phyloP scores from a whole-genome alignment of 2,329 filamentous ascomycete species.

The Phialophora macrospora region DNA sequence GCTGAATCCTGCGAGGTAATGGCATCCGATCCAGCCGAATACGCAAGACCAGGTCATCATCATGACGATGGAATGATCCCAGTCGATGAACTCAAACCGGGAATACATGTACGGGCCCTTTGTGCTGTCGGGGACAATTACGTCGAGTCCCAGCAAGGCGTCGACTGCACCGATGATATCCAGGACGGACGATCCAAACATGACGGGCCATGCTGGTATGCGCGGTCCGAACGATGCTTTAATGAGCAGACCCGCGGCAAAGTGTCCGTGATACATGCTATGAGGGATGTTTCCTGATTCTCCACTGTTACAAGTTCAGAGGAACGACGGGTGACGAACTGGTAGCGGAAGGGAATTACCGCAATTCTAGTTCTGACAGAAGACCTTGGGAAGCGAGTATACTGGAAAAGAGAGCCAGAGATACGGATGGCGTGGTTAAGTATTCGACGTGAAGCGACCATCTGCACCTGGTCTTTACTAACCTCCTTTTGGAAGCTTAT shows the following conservation, averaged over 20 bases:
- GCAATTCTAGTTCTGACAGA: too few species aligned
- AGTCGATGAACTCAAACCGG: slow-evolving; percentile 8
- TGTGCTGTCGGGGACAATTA: slow-evolving; percentile 4
- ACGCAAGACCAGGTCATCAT: slow-evolving; percentile 6
- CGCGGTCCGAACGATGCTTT: background rate
- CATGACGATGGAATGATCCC: slow-evolving; percentile 8
- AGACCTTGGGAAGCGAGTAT: too few species aligned
- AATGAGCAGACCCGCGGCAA: slow-evolving; percentile 4
- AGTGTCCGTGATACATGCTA: slow-evolving; percentile 8
- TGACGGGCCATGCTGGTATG: slow-evolving; percentile 8
- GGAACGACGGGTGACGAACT: too few species aligned
- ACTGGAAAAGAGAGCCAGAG: too few species aligned
- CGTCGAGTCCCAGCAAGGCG: slow-evolving; percentile 4
- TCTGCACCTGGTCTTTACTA: background rate
- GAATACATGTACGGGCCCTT: slow-evolving; percentile 10
- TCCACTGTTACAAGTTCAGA: too few species aligned
- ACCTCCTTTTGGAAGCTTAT: background rate
- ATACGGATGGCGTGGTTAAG: background rate
- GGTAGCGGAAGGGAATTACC: too few species aligned
- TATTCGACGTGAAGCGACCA: background rate
- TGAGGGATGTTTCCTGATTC: background rate
- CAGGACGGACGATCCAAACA: slow-evolving; percentile 8
- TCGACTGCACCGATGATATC: slow-evolving; percentile 8
- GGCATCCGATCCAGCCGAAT: slow-evolving; percentile 9
- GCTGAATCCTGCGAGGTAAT: slow-evolving; percentile 11